A percentile compares a stretch with the other conserved stretches of the same genome.
phyloP scores from a whole-genome alignment of 2,329 filamentous ascomycete genomes.

The Sclerotinia glacialis region DNA sequence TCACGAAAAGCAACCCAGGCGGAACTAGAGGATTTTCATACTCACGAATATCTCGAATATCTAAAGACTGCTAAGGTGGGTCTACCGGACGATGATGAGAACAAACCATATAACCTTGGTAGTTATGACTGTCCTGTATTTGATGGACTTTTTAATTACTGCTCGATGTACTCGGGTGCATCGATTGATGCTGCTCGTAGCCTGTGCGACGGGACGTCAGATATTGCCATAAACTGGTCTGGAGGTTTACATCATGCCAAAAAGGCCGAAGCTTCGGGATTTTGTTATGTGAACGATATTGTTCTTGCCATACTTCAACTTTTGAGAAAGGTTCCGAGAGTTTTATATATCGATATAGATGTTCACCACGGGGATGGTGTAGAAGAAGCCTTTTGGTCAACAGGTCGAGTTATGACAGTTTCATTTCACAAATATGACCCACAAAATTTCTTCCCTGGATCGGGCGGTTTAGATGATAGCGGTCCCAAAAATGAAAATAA shows the following conservation, averaged over 20 bases:
- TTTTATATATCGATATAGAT: constrained; percentile 93
- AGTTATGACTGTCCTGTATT: constrained; percentile 96
- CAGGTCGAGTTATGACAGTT: constrained; percentile 85
- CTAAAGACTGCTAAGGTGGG: constrained; percentile 68
- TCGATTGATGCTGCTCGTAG: constrained; percentile 90
- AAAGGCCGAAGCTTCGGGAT: constrained; percentile 87
- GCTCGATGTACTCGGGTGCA: constrained; percentile 86
- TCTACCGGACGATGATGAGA: constrained; percentile 63
- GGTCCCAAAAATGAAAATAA: constrained; percentile 81
- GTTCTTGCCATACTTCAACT: constrained; percentile 90
- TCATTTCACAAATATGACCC: constrained; percentile 97
- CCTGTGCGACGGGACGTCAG: constrained; percentile 78
- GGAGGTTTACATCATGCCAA: constrained; percentile 96
- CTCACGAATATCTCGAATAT: constrained; percentile 86
- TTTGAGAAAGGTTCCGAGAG: constrained; percentile 74
- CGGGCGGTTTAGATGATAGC: constrained; percentile 81
- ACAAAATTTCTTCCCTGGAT: constrained; percentile 80
- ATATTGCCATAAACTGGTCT: constrained; percentile 97
- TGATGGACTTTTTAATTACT: constrained; percentile 92
- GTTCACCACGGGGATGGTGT: constrained; percentile 90
- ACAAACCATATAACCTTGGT: constrained; percentile 72
- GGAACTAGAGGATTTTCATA: constrained; percentile 84
- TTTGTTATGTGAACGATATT: constrained; percentile 99
- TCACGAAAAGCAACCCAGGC: constrained; percentile 81
- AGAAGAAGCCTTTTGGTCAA: constrained; percentile 86